Conservation (phyloP, 805 yeast species). For the Starmerella bacillaris region DNA sequence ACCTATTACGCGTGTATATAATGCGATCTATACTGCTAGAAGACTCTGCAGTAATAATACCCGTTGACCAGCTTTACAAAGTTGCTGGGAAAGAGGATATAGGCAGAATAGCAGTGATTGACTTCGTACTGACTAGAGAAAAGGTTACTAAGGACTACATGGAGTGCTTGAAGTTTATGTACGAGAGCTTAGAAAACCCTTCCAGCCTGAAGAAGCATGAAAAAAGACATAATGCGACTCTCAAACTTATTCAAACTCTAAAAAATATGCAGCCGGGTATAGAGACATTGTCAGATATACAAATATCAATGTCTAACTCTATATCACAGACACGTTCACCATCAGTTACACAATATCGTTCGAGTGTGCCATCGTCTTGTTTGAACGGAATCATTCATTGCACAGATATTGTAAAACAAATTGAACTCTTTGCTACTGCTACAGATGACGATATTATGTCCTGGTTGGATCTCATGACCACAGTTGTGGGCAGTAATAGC, state of each 20-base stretch:
- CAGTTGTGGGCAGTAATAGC: background rate
- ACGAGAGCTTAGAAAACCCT: background rate
- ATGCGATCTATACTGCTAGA: background rate
- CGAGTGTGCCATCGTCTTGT: no score
- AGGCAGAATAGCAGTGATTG: conserved; percentile 5
- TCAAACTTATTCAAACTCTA: no score
- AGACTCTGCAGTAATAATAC: background rate
- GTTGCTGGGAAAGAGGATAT: conserved; percentile 1
- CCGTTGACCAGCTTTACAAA: background rate
- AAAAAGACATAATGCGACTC: background rate
- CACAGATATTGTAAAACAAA: no score
- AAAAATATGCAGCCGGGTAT: no score
- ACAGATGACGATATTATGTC: no score
- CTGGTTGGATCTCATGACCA: background rate
- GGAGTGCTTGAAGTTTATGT: background rate
- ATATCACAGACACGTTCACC: no score
- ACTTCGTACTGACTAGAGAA: conserved; percentile 2
- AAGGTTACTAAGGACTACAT: background rate
- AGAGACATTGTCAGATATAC: no score
- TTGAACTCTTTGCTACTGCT: no score
- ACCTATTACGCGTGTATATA: conserved; percentile 2
- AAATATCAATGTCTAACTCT: no score
- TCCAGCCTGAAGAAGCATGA: background rate
- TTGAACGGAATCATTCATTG: no score
- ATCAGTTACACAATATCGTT: no score